These are phyloP conservation scores for Cornus florida DNA, from an alignment of 148 eudicot species.

Conservation along the genomic window DNA sequence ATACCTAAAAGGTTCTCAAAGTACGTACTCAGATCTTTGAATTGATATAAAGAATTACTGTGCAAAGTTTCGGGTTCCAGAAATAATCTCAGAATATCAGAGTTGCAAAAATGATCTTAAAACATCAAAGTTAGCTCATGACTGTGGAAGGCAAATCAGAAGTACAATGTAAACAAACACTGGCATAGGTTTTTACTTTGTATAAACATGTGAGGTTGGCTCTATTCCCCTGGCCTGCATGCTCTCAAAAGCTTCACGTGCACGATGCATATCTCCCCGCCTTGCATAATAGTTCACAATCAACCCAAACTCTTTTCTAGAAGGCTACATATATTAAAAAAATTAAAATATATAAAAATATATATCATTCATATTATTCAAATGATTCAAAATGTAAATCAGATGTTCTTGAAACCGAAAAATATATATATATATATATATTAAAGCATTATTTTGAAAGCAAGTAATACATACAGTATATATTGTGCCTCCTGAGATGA, in stretches of 20 bases:
- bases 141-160: neutral
- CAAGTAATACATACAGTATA: too few relatives aligned
- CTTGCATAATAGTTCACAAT: constrained; percentile 92
- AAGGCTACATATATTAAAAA: constrained; percentile 56
- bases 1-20: neutral
- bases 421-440: too few relatives aligned
- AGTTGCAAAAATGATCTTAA: neutral
- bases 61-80: neutral
- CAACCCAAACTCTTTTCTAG: constrained; percentile 92
- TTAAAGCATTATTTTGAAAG: neutral
- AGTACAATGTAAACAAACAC: constrained; percentile 2
- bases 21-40: neutral
- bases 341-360: constrained; percentile 7
- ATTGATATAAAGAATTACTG: neutral
- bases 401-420: too few relatives aligned
- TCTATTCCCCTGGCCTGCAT: constrained; percentile 99
- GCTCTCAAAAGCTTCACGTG: constrained; percentile 88
- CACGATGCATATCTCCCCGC: constrained; percentile 96
- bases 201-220: constrained; percentile 82
- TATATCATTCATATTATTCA: neutral
- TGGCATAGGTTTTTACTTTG: constrained; percentile 47
- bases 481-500: neutral
- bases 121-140: neutral
- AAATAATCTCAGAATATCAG: neutral
- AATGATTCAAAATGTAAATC: neutral